Percentiles rank a stretch among this genome's conserved stretches.
Evolutionary conservation across 805 yeast species (phyloP).

Genomic region (Barnettozyma pratensis): DNA sequence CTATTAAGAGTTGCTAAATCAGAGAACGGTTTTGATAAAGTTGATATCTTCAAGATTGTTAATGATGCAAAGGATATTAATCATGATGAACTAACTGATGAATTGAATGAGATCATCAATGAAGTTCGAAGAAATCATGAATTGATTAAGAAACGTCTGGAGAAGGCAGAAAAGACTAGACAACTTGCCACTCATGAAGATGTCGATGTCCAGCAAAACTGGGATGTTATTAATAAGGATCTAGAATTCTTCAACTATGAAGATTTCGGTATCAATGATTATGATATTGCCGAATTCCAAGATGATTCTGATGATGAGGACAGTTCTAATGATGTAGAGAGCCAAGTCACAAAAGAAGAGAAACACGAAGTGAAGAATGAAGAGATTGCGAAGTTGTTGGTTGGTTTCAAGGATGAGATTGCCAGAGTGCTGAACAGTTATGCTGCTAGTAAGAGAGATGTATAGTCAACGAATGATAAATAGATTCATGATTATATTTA

Average conservation of each 20-base stretch:
- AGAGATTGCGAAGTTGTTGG: constrained; percentile 3
- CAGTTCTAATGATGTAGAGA: constrained; percentile 1
- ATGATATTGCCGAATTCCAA: constrained; percentile 41
- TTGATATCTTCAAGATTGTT: constrained; percentile 41
- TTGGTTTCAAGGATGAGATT: background rate
- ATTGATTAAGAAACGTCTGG: constrained; percentile 28
- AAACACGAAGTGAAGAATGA: constrained; percentile 2
- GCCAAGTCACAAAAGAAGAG: background rate
- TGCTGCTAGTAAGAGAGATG: background rate
- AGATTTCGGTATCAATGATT: constrained; percentile 45
- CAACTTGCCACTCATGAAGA: constrained; percentile 4
- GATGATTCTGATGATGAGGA: constrained; percentile 12
- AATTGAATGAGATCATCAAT: constrained; percentile 34
- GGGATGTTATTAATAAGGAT: constrained; percentile 38
- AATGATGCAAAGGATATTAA: constrained; percentile 20
- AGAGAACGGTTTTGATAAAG: constrained; percentile 26
- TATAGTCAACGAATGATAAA: too few relatives aligned
- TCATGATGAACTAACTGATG: constrained; percentile 27
- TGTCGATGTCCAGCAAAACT: constrained; percentile 30
- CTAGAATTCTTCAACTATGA: constrained; percentile 36
- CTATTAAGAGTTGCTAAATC: constrained; percentile 58
- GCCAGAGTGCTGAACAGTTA: constrained; percentile 1
- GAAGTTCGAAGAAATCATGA: constrained; percentile 32
- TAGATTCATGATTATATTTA: too few relatives aligned
- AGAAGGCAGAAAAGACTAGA: constrained; percentile 23